These are phyloP conservation scores for Leucosporidium scottii DNA, from an alignment of 768 basidiomycete species.

Conservation along the genomic window DNA sequence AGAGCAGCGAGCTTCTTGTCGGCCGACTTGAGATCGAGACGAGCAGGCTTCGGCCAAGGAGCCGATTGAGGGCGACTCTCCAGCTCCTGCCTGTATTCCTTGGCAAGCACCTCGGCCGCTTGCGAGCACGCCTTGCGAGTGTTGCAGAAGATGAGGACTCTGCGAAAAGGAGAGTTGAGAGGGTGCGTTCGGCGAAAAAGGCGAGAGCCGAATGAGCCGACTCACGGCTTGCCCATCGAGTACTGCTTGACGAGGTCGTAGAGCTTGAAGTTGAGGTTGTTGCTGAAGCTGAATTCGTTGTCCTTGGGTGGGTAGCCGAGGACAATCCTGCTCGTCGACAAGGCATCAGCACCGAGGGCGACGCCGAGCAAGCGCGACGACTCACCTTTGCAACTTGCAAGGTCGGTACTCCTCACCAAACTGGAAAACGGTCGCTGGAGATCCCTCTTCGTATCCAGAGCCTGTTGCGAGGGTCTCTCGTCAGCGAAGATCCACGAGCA, in stretches of 20 bases:
- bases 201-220: neutral
- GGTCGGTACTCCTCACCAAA: conserved; percentile 91
- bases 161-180: neutral
- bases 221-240: conserved; percentile 61
- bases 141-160: conserved; percentile 73
- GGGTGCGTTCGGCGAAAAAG: neutral
- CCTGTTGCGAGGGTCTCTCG: no score
- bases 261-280: conserved; percentile 62
- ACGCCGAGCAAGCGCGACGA: conserved; percentile 46
- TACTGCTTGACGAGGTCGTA: conserved; percentile 67
- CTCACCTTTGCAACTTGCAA: conserved; percentile 50
- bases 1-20: conserved; percentile 63
- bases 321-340: conserved; percentile 44
- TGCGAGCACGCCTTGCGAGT: conserved; percentile 56
- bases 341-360: neutral
- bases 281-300: conserved; percentile 73
- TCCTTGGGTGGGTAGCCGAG: conserved; percentile 57
- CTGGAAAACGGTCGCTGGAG: conserved; percentile 64
- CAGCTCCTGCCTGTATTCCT: conserved; percentile 52
- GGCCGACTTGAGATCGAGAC: conserved; percentile 49
- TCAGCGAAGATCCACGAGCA: no score
- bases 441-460: conserved; percentile 9
- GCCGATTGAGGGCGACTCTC: conserved; percentile 27
- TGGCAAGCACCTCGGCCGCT: conserved; percentile 70
- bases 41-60: conserved; percentile 55